Base-by-base conservation (phyloP, 83 land plant genomes). In the Diphasiastrum complanatum region DNA sequence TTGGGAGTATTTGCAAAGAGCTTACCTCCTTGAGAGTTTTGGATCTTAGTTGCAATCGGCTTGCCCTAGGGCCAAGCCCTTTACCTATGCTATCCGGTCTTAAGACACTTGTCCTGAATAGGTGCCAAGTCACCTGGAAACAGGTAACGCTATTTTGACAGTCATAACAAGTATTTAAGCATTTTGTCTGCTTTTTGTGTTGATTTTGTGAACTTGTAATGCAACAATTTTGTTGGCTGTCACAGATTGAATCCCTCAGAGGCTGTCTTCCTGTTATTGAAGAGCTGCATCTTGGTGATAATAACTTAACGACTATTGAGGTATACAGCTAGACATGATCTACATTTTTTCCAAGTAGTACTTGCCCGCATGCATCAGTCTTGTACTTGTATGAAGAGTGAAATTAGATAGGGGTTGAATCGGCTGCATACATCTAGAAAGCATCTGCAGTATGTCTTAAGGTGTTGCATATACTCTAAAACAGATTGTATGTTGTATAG, bases 271-370 rank as follows among this genome's bases (percentile, higher is more conserved):
- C 75, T 2, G 51, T 55, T 6, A 35, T 92, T 45, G 80, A 85
- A 66, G 91, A 92, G 68, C 82, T 92, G 22, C 95, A 89, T 57
- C 59, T 92, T 34, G 77, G 81, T 77, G 82, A 77, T 8, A 92
- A 92, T 68, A 67, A 67, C n/a, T 18, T 92, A 29, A 81, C 46
- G 25, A 63, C 30, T 4, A 77, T 88, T 68, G 57, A 52, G 83
- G 97, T 90, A 60, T 47, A 28, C 22, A 0, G 1, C 51, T n/a
- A 19, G 40, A 8, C 16, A 12, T 2, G 20, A 22, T 16, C n/a
- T 61, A 3, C 24, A 6, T 52, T 57, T 24, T 24, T 3, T 55
- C 10, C 1, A n/a, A 47, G 8, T n/a, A n/a, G 4, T 18, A 10
- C 0, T 47, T 68, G 20, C 33, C 45, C 26, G 20, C 22, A 23